These are phyloP conservation scores for Fragaria iinumae DNA, from an alignment of 306 rosid genomes.

Conservation along the genomic window DNA sequence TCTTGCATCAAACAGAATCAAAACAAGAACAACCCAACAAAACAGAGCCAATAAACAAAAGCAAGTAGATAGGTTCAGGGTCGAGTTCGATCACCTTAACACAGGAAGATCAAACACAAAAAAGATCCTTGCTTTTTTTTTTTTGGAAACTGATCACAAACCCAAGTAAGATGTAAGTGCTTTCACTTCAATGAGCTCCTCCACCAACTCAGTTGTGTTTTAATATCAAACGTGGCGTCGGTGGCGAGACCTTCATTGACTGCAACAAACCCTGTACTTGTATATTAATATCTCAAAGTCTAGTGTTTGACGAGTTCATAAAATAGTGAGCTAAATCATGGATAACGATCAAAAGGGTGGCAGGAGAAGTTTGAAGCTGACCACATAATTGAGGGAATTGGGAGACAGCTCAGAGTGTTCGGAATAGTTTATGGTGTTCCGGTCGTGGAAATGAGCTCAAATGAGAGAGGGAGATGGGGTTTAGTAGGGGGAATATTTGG, in stretches of 20 bases:
- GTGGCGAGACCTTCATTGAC: neutral
- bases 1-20: neutral
- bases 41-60: constrained; percentile 18
- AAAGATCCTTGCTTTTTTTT: neutral
- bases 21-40: constrained; percentile 9
- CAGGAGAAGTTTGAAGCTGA: neutral
- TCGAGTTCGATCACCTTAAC: constrained; percentile 19
- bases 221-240: neutral
- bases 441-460: neutral
- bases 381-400: constrained; percentile 2
- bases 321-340: constrained; percentile 15
- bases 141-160: neutral
- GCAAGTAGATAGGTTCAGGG: neutral
- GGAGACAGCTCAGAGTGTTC: constrained; percentile 31
- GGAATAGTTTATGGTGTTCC: neutral
- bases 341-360: constrained; percentile 10
- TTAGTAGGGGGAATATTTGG: neutral
- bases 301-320: constrained; percentile 33
- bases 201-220: neutral
- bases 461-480: neutral
- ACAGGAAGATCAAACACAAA: neutral
- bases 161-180: constrained; percentile 1
- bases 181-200: constrained; percentile 12
- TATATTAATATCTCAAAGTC: neutral
- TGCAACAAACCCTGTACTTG: constrained; percentile 3